These are phyloP conservation scores for Chenopodium berlandieri DNA, from an alignment of 148 eudicot species.

Conservation along the genomic window DNA sequence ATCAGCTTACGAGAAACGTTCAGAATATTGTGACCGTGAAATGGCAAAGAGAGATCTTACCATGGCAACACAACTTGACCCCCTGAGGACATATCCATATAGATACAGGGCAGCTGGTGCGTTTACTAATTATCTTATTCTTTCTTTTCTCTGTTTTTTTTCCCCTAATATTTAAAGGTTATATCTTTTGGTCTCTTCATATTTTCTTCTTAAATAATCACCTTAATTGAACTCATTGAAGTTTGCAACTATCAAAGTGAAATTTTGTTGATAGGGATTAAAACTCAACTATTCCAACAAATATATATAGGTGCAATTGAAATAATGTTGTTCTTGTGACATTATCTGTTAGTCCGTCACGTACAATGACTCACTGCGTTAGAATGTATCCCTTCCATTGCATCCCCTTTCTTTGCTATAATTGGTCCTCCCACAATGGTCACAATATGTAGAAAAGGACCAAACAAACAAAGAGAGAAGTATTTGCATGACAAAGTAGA, in stretches of 20 bases:
- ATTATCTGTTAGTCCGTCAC: too few relatives aligned
- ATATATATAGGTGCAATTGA: not conserved
- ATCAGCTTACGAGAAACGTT: slow-evolving; percentile 86
- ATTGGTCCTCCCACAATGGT: not conserved
- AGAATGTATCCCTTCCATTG: not conserved
- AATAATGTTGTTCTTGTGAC: not conserved
- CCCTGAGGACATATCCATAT: slow-evolving; percentile 82
- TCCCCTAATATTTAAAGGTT: not conserved
- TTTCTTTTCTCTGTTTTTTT: not conserved
- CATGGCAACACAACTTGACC: slow-evolving; percentile 76
- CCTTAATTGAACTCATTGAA: not conserved
- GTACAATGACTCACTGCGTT: not conserved
- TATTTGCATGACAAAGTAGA: not conserved
- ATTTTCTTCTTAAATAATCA: not conserved
- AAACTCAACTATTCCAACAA: not conserved
- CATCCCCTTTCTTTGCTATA: not conserved
- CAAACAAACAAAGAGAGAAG: not conserved
- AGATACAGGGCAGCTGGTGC: slow-evolving; percentile 92
- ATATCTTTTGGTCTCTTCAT: not conserved
- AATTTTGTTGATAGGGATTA: not conserved
- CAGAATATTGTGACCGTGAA: slow-evolving; percentile 92
- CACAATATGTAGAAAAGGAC: not conserved
- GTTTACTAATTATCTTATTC: slow-evolving; percentile 6
- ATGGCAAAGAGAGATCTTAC: slow-evolving; percentile 74
- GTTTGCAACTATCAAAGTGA: not conserved